Conservation (phyloP, 208 protist species). For the Trypanosoma conorhini region DNA sequence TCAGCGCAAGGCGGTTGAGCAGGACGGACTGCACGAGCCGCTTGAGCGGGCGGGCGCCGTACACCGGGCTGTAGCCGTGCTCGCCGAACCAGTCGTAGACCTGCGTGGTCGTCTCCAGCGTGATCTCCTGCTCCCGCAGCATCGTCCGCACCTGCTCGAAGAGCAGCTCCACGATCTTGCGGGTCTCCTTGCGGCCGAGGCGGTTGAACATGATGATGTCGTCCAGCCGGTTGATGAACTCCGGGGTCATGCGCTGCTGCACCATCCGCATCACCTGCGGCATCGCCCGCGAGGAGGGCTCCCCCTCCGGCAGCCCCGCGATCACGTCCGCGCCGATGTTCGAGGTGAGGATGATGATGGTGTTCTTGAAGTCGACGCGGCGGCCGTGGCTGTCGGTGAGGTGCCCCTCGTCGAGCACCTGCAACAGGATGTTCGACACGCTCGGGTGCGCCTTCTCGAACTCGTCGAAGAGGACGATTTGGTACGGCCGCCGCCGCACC, state of each 20-base stretch:
- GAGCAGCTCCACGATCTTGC: slow-evolving; percentile 92
- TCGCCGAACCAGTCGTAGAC: slow-evolving; percentile 86
- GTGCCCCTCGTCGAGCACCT: slow-evolving; percentile 98
- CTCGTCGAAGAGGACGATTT: slow-evolving; percentile 99
- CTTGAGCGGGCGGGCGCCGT: slow-evolving; percentile 96
- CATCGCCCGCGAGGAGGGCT: slow-evolving; percentile 50
- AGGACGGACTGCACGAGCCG: slow-evolving; percentile 92
- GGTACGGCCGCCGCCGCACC: slow-evolving; percentile 97
- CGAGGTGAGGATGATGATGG: slow-evolving; percentile 98
- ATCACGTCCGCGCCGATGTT: slow-evolving; percentile 95
- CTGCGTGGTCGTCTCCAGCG: slow-evolving; percentile 50
- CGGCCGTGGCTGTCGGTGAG: slow-evolving; percentile 98
- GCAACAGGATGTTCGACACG: slow-evolving; percentile 97
- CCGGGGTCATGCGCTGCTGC: slow-evolving; percentile 92
- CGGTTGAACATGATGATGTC: slow-evolving; percentile 98
- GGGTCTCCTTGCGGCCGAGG: slow-evolving; percentile 79
- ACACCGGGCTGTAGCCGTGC: slow-evolving; percentile 91
- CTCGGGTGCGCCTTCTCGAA: slow-evolving; percentile 99
- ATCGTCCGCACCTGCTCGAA: slow-evolving; percentile 70
- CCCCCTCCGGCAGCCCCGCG: slow-evolving; percentile 60
- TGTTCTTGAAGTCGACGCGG: slow-evolving; percentile 98
- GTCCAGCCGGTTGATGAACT: slow-evolving; percentile 99
- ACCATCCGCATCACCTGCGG: slow-evolving; percentile 89
- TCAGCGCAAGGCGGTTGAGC: slow-evolving; percentile 91
- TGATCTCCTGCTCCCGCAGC: slow-evolving; percentile 89